phyloP scores from a whole-genome alignment of 1,284 basidiomycete genomes.

The Volvariella surrecta region DNA sequence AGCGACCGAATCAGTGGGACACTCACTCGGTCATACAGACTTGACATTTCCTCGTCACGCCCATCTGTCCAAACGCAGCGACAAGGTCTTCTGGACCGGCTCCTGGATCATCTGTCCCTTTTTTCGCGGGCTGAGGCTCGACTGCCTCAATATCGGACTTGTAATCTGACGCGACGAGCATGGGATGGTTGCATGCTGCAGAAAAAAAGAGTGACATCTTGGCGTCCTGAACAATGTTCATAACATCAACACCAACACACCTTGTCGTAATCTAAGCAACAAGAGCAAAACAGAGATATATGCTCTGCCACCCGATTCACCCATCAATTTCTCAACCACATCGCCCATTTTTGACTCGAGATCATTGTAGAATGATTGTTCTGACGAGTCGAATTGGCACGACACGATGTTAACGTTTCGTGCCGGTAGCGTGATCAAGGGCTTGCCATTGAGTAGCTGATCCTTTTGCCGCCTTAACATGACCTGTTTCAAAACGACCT shows the following conservation, averaged over 20 bases:
- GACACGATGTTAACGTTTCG: slow-evolving; percentile 68
- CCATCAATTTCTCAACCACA: slow-evolving; percentile 66
- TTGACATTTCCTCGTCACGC: slow-evolving; percentile 62
- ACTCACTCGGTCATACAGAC: slow-evolving; percentile 68
- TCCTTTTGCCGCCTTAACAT: slow-evolving; percentile 92
- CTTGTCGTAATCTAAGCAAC: slow-evolving; percentile 83
- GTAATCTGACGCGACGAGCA: slow-evolving; percentile 71
- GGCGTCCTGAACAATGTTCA: slow-evolving; percentile 1
- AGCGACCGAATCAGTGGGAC: slow-evolving; percentile 2
- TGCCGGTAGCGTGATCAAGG: slow-evolving; percentile 77
- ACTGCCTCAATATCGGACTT: slow-evolving; percentile 65
- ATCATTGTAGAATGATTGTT: slow-evolving; percentile 76
- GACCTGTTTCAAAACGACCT: slow-evolving; percentile 78
- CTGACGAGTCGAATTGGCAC: slow-evolving; percentile 66
- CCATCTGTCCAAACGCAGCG: slow-evolving; percentile 65
- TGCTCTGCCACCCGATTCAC: slow-evolving; percentile 40
- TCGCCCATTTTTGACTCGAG: slow-evolving; percentile 71
- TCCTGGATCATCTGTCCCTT: slow-evolving; percentile 34
- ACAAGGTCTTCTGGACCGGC: slow-evolving; percentile 74
- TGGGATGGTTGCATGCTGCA: slow-evolving; percentile 83
- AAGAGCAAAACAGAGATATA: slow-evolving; percentile 85
- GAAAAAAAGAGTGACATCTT: no score
- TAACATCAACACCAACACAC: slow-evolving; percentile 29
- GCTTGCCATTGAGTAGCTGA: slow-evolving; percentile 76
- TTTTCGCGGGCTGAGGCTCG: slow-evolving; percentile 49